Base-by-base conservation (phyloP, 2,329 filamentous ascomycete genomes). In the Fusarium buxicola region DNA sequence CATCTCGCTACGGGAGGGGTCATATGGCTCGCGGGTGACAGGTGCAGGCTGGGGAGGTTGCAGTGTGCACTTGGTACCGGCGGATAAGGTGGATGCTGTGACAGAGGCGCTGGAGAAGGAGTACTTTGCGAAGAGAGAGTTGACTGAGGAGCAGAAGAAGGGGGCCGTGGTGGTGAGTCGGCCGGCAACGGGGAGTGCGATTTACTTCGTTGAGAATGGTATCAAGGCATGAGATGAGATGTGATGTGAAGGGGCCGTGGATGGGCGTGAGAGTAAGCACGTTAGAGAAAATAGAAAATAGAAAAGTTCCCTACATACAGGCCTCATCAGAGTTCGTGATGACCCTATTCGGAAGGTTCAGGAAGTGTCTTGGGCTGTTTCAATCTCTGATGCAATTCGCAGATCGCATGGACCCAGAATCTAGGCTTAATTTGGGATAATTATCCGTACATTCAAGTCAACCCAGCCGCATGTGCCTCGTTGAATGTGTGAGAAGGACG, bases 31-130 rank as follows among this genome's bases (percentile, higher is more conserved):
- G 68, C 83, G 94, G 24, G 79, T 97, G 68, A 98, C 94, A 0
- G 95, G 95, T 34, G 95, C 95, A 1, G 95, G 95, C 4, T 99
- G 95, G 95, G 95, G 95, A 60, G 95, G 95, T 3, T 98, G 95
- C 79, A 95, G 88, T 59, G 94, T 99, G 55, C 95, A 99, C 79
- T 84, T 99, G 55, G 90, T 98, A 48, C 91, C 94, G 0, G 91
- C 88, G 55, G 86, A 92, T 71, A 94, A 90, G 77, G 90, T 97
- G 1, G 88, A 89, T 6, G 86, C 81, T 24, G 91, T 99, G 18
- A 92, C 86, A 75, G 82, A 86, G 70, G 92, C 92, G 6, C 88
- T 95, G 84, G 86, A 91, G 70, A 84, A 84, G 62, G 88, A 93
- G 73, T 99, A 98, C 75, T 98, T 96, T 76, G 80, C 84, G 53